Evolutionary conservation across 208 protist genomes (phyloP).

Genomic region (Trypanosoma boissoni): DNA sequence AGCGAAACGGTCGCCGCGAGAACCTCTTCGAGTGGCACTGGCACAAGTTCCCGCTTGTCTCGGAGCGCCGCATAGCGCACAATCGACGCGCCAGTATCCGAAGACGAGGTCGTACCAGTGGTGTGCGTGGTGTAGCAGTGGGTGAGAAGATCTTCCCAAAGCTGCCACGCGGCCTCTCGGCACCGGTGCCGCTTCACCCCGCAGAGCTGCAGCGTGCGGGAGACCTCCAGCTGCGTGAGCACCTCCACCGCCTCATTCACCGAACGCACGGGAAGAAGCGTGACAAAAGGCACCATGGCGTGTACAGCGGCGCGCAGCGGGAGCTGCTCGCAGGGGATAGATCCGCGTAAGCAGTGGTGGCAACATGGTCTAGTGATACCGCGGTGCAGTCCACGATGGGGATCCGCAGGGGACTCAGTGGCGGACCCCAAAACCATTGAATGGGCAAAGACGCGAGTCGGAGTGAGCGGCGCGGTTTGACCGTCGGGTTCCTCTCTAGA

Average conservation of each 20-base stretch:
- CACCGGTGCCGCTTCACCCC: slow-evolving; percentile 58
- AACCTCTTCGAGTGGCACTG: slow-evolving; percentile 9
- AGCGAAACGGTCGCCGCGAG: not conserved
- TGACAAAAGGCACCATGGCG: not conserved
- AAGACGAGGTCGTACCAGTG: not conserved
- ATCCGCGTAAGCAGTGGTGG: too few relatives aligned
- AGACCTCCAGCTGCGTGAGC: slow-evolving; percentile 19
- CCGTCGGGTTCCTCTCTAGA: too few relatives aligned
- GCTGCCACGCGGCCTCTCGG: slow-evolving; percentile 17
- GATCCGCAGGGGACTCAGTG: too few relatives aligned
- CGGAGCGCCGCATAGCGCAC: slow-evolving; percentile 8
- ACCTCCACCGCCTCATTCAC: slow-evolving; percentile 10
- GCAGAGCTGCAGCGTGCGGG: slow-evolving; percentile 24
- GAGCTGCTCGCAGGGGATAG: too few relatives aligned
- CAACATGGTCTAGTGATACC: too few relatives aligned
- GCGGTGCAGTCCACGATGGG: too few relatives aligned
- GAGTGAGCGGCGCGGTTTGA: too few relatives aligned
- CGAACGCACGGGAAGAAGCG: not conserved
- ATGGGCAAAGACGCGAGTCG: too few relatives aligned
- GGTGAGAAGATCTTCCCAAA: slow-evolving; percentile 34
- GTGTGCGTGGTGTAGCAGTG: slow-evolving; percentile 10
- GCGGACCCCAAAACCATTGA: too few relatives aligned
- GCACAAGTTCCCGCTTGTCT: not conserved
- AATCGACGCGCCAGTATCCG: too few relatives aligned
- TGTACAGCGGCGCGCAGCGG: not conserved